These are phyloP conservation scores for Kuraishia hungarica DNA, from an alignment of 805 yeast genomes.

Conservation along the genomic window DNA sequence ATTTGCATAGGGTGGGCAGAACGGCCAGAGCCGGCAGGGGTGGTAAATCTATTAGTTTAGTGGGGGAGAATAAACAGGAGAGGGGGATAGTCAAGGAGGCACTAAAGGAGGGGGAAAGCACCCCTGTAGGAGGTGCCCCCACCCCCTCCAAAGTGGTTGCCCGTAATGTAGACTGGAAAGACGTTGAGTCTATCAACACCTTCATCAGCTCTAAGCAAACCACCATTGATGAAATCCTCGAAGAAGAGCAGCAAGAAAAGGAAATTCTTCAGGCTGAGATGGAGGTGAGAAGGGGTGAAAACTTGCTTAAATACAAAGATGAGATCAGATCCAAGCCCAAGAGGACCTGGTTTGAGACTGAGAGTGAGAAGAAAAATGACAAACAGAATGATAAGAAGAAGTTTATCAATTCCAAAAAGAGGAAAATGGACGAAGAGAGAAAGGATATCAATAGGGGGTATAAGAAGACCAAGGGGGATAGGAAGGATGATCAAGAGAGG, in stretches of 20 bases:
- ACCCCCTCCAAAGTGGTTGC: constrained; percentile 57
- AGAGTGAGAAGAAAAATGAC: constrained; percentile 43
- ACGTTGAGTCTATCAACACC: constrained; percentile 60
- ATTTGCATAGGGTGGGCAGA: constrained; percentile 97
- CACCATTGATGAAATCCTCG: constrained; percentile 65
- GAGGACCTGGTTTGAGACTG: constrained; percentile 91
- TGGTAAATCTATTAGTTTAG: constrained; percentile 89
- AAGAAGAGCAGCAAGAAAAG: constrained; percentile 84
- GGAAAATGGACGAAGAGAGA: constrained; percentile 58
- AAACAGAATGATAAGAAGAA: constrained; percentile 37
- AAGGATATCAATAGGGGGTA: constrained; percentile 49
- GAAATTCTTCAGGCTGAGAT: constrained; percentile 84
- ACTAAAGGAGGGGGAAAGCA: constrained; percentile 43
- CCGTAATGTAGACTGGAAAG: constrained; percentile 84
- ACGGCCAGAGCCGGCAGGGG: constrained; percentile 99
- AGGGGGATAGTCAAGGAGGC: constrained; percentile 89
- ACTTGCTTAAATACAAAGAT: constrained; percentile 65
- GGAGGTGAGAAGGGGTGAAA: constrained; percentile 81
- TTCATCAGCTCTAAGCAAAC: constrained; percentile 52
- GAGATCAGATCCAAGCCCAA: constrained; percentile 88
- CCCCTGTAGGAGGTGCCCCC: no score
- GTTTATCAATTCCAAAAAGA: constrained; percentile 56
- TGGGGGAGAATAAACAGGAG: constrained; percentile 85
- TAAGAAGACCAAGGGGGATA: constrained; percentile 73
- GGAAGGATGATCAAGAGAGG: constrained; percentile 42